Base-by-base conservation (phyloP, 208 protist species). In the Novymonas esmeraldas region DNA sequence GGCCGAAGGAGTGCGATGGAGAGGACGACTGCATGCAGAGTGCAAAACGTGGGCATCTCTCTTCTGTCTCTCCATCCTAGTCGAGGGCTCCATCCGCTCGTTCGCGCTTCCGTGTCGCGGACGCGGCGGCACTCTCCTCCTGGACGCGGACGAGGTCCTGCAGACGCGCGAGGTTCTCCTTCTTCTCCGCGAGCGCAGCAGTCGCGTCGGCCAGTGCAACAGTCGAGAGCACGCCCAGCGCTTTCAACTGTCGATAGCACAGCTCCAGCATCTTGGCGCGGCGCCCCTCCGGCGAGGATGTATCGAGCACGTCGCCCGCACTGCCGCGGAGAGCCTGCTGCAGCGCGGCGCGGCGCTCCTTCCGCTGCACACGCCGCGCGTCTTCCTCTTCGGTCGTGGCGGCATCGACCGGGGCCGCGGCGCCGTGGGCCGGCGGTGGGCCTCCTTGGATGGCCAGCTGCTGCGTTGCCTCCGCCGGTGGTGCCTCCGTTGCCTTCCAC, bases 401-500 rank as follows among this genome's bases (percentile, higher is more conserved):
- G 13, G 9, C 54, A 7, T 66, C 45, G 9, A 14, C 54, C n/a
- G 26, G 28, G 2, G 11, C 7, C 14, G 46, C 33, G n/a, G n/a
- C 9, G 20, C 55, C 2, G 38, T 33, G 31, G 22, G 22, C 16
- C 38, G 7, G n/a, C 34, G 16, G 24, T 7, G 29, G 16, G 28
- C 54, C 51, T 28, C 29, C 59, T 46, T 70, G 51, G 58, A 95
- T 92, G 14, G 87, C 71, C 7, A 93, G 65, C 70, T 93, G 86
- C 60, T 84, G 73, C 54, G 60, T 62, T 13, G 82, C 83, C 57
- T 76, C 80, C 11, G 69, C 52, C 3, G 87, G 90, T 24, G 87
- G 85, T 2, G 86, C 57, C 33, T 95, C 81, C 1, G 68, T 89
- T n/a, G 88, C 91, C 33, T 76, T 79, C 88, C 91, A 96, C 14